These are phyloP conservation scores for Crucibulum laeve DNA, from an alignment of 768 basidiomycete species.

Conservation along the genomic window DNA sequence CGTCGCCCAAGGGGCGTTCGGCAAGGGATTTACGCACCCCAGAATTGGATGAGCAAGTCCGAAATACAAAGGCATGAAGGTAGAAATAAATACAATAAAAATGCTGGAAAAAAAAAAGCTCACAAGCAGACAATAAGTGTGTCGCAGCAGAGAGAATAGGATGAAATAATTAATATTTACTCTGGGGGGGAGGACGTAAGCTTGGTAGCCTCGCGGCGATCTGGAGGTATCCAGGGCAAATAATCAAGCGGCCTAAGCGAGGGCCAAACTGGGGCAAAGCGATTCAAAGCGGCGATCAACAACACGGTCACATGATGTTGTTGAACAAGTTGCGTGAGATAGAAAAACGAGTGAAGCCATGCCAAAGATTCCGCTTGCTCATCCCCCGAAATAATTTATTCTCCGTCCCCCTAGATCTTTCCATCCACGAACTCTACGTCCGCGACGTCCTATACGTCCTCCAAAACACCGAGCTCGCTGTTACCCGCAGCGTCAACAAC, in stretches of 20 bases:
- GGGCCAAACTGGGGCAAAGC: neutral
- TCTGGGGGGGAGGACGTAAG: too few species aligned
- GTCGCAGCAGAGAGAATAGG: neutral
- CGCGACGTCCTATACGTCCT: slow-evolving; percentile 22
- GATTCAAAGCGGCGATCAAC: slow-evolving; percentile 5
- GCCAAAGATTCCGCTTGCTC: neutral
- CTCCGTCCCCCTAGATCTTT: slow-evolving; percentile 10
- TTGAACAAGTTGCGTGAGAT: slow-evolving; percentile 38
- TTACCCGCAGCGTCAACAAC: slow-evolving; percentile 4
- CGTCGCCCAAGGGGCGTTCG: too few species aligned
- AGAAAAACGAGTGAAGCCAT: slow-evolving; percentile 23
- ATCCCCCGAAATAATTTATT: slow-evolving; percentile 21
- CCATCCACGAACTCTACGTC: slow-evolving; percentile 13
- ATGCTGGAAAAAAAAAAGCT: too few species aligned
- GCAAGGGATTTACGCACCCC: too few species aligned
- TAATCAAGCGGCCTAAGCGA: neutral
- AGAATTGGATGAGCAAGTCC: too few species aligned
- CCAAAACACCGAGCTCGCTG: slow-evolving; percentile 5
- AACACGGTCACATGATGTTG: slow-evolving; percentile 42
- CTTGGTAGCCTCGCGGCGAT: neutral
- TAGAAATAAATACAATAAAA: too few species aligned
- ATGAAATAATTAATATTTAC: too few species aligned
- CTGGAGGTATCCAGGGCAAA: slow-evolving; percentile 1
- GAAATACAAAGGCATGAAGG: too few species aligned
- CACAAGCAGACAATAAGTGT: neutral